These are phyloP conservation scores for Mucuna pruriens DNA, from an alignment of 306 rosid genomes.

Conservation along the genomic window DNA sequence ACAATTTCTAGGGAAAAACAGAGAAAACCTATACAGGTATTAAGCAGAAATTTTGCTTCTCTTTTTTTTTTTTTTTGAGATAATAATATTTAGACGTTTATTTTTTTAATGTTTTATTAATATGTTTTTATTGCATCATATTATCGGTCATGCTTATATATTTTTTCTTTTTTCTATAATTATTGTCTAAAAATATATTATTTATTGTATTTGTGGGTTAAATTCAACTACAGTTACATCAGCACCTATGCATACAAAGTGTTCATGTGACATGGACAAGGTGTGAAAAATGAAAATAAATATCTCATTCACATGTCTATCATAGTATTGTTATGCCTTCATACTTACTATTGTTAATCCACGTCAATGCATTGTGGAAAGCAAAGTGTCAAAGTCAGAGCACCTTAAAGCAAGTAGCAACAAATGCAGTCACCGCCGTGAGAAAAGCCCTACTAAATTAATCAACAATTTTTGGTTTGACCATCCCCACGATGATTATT, in stretches of 20 bases:
- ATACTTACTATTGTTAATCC: neutral
- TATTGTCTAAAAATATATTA: no score
- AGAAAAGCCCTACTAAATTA: constrained; percentile 26
- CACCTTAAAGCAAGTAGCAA: constrained; percentile 12
- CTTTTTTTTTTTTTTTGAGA: neutral
- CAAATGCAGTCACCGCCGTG: constrained; percentile 14
- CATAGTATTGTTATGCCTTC: neutral
- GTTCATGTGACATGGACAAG: neutral
- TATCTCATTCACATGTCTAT: neutral
- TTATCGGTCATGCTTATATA: no score
- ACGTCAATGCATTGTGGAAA: neutral
- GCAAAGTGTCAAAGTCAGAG: constrained; percentile 37
- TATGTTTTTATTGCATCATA: no score
- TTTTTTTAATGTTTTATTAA: no score
- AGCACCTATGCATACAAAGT: neutral
- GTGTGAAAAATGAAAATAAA: neutral
- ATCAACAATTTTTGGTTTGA: neutral
- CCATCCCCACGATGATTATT: neutral
- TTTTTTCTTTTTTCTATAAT: no score
- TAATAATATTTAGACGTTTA: no score
- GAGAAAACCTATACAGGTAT: no score
- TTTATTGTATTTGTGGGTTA: no score
- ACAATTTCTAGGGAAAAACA: no score
- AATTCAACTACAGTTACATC: neutral
- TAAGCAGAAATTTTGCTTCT: no score